phyloP scores from a whole-genome alignment of 1,284 basidiomycete species.

The Cutaneotrichosporon dermatis region DNA sequence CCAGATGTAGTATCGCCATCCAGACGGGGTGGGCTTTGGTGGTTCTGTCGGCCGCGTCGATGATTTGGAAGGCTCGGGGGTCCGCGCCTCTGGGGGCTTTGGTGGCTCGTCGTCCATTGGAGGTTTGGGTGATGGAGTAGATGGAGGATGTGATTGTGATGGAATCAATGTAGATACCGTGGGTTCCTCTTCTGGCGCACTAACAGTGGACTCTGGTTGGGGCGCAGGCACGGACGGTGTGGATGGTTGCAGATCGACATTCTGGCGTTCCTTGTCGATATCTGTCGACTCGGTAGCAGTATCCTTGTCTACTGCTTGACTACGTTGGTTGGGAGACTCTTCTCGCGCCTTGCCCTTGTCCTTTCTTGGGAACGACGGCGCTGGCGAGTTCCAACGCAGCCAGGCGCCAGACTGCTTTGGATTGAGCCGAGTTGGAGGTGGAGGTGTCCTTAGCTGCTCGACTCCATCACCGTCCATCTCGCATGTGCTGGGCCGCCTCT shows the following conservation, averaged over 20 bases:
- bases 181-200: background rate
- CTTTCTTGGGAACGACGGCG: conserved; percentile 35
- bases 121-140: background rate
- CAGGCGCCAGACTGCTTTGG: conserved; percentile 38
- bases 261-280: background rate
- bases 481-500: background rate
- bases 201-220: background rate
- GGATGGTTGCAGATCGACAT: background rate
- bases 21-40: background rate
- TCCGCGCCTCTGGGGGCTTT: background rate
- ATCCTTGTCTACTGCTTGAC: background rate
- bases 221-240: background rate
- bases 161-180: background rate
- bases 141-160: background rate
- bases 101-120: background rate
- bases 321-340: background rate
- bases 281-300: too few relatives aligned
- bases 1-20: conserved; percentile 10
- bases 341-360: conserved; percentile 36
- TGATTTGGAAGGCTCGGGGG: background rate
- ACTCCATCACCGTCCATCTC: background rate
- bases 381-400: conserved; percentile 38
- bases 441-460: background rate
- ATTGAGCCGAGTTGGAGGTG: conserved; percentile 18
- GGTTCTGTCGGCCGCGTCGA: background rate